Evolutionary conservation across 2,329 filamentous ascomycete genomes (phyloP).

Genomic region (Neurospora crassa): DNA sequence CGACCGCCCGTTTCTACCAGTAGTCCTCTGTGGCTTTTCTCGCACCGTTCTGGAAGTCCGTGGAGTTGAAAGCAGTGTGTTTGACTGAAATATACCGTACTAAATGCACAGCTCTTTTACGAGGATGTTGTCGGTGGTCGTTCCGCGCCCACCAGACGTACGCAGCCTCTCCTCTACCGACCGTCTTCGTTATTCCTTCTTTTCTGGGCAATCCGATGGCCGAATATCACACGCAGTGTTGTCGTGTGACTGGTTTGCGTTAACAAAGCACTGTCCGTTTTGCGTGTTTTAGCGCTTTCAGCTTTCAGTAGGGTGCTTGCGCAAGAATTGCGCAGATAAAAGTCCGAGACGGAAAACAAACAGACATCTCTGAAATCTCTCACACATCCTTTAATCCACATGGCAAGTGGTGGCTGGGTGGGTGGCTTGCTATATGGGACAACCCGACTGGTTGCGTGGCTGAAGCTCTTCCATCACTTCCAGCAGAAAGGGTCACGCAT

Average conservation of each 20-base stretch:
- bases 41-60: neutral
- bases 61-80: neutral
- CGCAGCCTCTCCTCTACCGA: neutral
- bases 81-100: neutral
- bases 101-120: neutral
- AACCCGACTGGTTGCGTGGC: too few species aligned
- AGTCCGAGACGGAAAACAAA: neutral
- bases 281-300: neutral
- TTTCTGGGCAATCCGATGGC: neutral
- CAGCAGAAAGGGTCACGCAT: neutral
- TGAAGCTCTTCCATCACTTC: neutral
- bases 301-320: neutral
- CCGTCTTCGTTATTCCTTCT: neutral
- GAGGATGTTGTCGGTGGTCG: neutral
- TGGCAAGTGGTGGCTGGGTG: neutral
- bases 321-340: neutral
- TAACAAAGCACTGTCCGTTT: neutral
- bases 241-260: neutral
- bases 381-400: neutral
- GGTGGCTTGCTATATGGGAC: neutral
- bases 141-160: neutral
- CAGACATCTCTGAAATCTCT: neutral
- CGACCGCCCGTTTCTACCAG: neutral
- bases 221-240: neutral
- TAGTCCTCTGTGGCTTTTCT: neutral